Evolutionary conservation across 495 filamentous ascomycete species (phyloP).

Genomic region (Wilcoxina mikolae): DNA sequence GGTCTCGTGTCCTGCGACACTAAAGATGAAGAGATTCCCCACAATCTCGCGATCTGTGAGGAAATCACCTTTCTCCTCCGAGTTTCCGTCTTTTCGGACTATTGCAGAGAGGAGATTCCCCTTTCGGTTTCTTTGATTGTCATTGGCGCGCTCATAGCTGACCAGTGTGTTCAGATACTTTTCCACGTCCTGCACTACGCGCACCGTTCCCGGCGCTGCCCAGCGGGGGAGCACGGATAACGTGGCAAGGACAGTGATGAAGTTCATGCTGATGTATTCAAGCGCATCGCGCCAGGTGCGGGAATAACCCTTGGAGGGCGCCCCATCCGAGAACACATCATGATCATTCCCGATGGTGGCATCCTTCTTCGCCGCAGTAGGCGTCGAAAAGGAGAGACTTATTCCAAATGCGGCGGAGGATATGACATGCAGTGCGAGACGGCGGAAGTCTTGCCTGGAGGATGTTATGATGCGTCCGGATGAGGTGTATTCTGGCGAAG

Average conservation of each 20-base stretch:
- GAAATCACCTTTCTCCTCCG: not conserved
- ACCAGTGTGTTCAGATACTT: not conserved
- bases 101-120: not conserved
- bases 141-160: not conserved
- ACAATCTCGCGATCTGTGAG: constrained; percentile 30
- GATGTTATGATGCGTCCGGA: too few relatives aligned
- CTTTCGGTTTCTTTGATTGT: not conserved
- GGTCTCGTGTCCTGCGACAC: constrained; percentile 40
- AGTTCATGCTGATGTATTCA: not conserved
- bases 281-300: not conserved
- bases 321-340: not conserved
- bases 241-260: not conserved
- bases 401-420: constrained; percentile 12
- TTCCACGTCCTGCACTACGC: not conserved
- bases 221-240: not conserved
- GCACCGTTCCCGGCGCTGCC: not conserved
- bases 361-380: not conserved
- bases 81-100: not conserved
- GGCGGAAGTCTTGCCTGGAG: not conserved
- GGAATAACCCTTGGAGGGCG: not conserved
- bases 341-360: not conserved
- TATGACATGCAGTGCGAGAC: constrained; percentile 3
- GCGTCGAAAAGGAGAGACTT: not conserved
- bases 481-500: not conserved
- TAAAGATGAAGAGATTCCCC: constrained; percentile 38